These are phyloP conservation scores for Agarophyton chilense DNA, from an alignment of 23 red algal genomes.

Conservation along the genomic window DNA sequence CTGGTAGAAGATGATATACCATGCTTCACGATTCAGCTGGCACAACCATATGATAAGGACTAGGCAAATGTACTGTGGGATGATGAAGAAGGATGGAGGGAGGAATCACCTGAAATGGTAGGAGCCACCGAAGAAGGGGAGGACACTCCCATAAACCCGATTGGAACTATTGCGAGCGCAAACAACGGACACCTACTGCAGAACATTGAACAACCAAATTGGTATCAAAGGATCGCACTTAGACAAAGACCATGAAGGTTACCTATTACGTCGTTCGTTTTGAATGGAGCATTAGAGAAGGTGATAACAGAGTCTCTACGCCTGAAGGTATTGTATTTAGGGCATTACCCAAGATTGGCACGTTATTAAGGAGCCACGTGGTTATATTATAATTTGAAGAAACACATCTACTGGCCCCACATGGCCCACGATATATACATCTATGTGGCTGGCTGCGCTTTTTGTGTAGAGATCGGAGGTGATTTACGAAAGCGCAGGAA, in stretches of 20 bases:
- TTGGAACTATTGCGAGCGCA: too few species aligned
- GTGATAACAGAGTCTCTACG: too few species aligned
- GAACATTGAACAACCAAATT: too few species aligned
- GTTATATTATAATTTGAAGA: constrained; percentile 14
- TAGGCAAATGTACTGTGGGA: background rate
- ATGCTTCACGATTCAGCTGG: background rate
- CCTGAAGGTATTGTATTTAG: too few species aligned
- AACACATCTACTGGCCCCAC: constrained; percentile 22
- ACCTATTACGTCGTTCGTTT: too few species aligned
- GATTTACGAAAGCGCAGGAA: constrained; percentile 36
- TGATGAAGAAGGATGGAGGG: background rate
- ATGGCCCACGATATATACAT: constrained; percentile 10
- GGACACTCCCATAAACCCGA: background rate
- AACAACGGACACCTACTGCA: too few species aligned
- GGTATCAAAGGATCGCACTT: too few species aligned
- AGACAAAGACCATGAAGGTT: too few species aligned
- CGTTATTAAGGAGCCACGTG: constrained; percentile 1
- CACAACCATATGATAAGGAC: too few species aligned
- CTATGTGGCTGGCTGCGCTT: background rate
- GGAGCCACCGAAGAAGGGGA: background rate
- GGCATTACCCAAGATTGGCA: background rate
- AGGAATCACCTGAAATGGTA: background rate
- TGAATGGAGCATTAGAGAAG: too few species aligned
- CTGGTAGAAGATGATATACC: background rate
- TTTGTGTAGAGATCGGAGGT: too few species aligned